phyloP scores from a whole-genome alignment of 257 asterid genomes.

The Scutellaria barbata region DNA sequence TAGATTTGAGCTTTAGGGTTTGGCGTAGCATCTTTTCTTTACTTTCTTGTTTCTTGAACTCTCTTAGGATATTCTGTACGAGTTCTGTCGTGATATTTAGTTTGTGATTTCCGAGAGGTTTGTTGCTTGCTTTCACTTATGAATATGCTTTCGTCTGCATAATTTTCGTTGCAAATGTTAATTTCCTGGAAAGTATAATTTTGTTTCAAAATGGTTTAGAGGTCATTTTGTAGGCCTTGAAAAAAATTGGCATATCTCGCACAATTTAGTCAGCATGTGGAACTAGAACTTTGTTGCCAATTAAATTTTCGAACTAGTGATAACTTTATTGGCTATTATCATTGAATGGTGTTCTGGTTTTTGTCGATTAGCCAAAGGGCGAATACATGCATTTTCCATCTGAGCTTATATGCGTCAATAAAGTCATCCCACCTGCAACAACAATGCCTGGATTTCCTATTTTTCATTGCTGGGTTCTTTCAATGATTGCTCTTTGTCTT shows the following conservation, averaged over 20 bases:
- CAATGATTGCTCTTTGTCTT: not conserved
- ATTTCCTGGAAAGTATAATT: not conserved
- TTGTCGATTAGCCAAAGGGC: not conserved
- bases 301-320: slow-evolving; percentile 7
- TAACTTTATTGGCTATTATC: slow-evolving; percentile 21
- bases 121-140: slow-evolving; percentile 20
- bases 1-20: slow-evolving; percentile 38
- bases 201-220: slow-evolving; percentile 16
- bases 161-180: slow-evolving; percentile 18
- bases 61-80: slow-evolving; percentile 18
- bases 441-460: slow-evolving; percentile 8
- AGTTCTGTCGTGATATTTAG: slow-evolving; percentile 22
- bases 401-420: not conserved
- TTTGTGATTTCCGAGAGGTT: not conserved
- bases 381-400: not conserved
- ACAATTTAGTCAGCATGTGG: slow-evolving; percentile 26
- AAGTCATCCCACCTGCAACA: not conserved
- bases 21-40: slow-evolving; percentile 1
- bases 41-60: not conserved
- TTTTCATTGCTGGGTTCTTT: slow-evolving; percentile 21
- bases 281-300: slow-evolving; percentile 17
- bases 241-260: slow-evolving; percentile 24
- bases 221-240: not conserved
- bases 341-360: not conserved
- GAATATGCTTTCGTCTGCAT: slow-evolving; percentile 20